Percentiles rank a stretch among this genome's conserved stretches.
Evolutionary conservation across 1,284 basidiomycete genomes (phyloP).

Genomic region (Athelia sp.): DNA sequence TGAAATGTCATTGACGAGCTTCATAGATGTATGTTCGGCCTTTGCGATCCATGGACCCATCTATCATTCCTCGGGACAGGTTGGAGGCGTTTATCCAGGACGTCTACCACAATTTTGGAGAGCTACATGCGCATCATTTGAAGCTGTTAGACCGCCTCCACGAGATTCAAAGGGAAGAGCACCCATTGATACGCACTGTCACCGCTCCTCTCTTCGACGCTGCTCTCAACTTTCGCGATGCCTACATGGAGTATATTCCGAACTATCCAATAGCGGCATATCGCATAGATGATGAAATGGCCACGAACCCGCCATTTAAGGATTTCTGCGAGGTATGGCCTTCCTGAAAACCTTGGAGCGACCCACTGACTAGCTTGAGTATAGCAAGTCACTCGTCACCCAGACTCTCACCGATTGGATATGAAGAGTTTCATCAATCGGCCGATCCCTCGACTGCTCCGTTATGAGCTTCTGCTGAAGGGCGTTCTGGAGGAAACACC

Average conservation of each 20-base stretch:
- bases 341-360: neutral
- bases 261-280: slow-evolving; percentile 94
- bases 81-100: slow-evolving; percentile 81
- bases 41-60: slow-evolving; percentile 67
- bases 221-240: slow-evolving; percentile 88
- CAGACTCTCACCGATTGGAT: slow-evolving; percentile 73
- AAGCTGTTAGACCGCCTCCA: slow-evolving; percentile 78
- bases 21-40: slow-evolving; percentile 73
- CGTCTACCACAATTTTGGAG: slow-evolving; percentile 89
- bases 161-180: slow-evolving; percentile 85
- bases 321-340: slow-evolving; percentile 73
- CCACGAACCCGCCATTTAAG: slow-evolving; percentile 75
- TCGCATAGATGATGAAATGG: slow-evolving; percentile 85
- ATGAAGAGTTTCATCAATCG: slow-evolving; percentile 88
- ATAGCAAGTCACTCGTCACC: slow-evolving; percentile 67
- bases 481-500: slow-evolving; percentile 73
- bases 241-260: slow-evolving; percentile 90
- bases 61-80: slow-evolving; percentile 70
- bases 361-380: slow-evolving; percentile 5
- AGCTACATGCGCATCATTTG: slow-evolving; percentile 73
- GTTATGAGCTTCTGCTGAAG: slow-evolving; percentile 85
- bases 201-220: slow-evolving; percentile 87
- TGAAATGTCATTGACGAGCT: slow-evolving; percentile 4
- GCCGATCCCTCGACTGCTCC: slow-evolving; percentile 83
- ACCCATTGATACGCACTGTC: slow-evolving; percentile 79